phyloP scores from a whole-genome alignment of 225 moss, liverwort and hornwort genomes.

The Physcomitrellopsis africana region DNA sequence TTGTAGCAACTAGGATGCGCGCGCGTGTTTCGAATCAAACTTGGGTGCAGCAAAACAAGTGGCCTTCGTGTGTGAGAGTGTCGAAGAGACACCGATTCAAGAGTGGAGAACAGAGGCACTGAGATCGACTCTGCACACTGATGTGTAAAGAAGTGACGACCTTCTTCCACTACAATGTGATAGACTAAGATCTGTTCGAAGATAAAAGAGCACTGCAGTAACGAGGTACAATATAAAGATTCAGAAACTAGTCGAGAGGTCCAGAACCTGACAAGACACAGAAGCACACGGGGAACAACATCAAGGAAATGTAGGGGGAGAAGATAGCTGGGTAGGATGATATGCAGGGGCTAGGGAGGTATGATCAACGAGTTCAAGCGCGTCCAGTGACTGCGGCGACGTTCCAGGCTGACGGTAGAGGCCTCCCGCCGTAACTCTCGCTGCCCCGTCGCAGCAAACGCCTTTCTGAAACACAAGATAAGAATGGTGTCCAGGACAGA shows the following conservation, averaged over 20 bases:
- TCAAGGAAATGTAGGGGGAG: slow-evolving; percentile 16
- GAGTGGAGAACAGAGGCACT: neutral
- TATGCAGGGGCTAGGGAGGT: neutral
- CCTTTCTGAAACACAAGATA: neutral
- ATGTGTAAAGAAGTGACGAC: neutral
- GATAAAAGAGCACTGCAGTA: no score
- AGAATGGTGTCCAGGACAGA: neutral
- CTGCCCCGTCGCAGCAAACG: neutral
- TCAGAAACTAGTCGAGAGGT: no score
- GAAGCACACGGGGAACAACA: slow-evolving; percentile 17
- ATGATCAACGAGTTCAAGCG: slow-evolving; percentile 15
- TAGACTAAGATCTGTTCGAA: neutral
- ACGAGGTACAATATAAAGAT: no score
- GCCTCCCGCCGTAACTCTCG: slow-evolving; percentile 44
- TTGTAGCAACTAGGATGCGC: neutral
- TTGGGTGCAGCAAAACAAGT: neutral
- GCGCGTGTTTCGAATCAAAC: no score
- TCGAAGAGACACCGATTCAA: slow-evolving; percentile 10
- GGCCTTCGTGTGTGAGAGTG: neutral
- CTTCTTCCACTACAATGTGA: no score
- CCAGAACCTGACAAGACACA: no score
- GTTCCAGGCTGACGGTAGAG: slow-evolving; percentile 31
- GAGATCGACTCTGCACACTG: neutral
- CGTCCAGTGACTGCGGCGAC: slow-evolving; percentile 50
- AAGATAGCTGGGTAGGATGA: slow-evolving; percentile 11